Evolutionary conservation across 129 eudicot species (phyloP).

Genomic region (Smallanthus sonchifolius): DNA sequence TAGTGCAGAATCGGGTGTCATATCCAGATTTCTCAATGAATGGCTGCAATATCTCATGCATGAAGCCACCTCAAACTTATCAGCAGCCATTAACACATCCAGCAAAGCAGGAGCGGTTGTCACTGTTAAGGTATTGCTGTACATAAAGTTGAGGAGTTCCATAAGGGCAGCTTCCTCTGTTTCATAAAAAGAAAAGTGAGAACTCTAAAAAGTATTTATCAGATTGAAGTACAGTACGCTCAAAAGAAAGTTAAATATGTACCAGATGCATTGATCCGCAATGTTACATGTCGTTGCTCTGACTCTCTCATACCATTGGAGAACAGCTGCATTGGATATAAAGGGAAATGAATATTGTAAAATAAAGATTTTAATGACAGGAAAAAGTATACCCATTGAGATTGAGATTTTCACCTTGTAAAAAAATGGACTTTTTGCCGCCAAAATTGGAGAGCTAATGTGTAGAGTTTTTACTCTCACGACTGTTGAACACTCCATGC

Average conservation of each 20-base stretch:
- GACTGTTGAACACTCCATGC: constrained; percentile 60
- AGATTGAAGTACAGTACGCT: not conserved
- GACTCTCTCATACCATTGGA: constrained; percentile 93
- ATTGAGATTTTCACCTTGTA: constrained; percentile 54
- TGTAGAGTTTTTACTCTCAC: constrained; percentile 69
- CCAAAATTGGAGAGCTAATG: constrained; percentile 88
- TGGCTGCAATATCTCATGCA: constrained; percentile 78
- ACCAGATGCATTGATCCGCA: constrained; percentile 78
- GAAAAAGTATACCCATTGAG: not conserved
- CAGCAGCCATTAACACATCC: constrained; percentile 82
- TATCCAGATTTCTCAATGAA: constrained; percentile 51
- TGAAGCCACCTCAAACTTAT: constrained; percentile 73
- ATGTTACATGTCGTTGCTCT: constrained; percentile 77
- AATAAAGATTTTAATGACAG: constrained; percentile 2
- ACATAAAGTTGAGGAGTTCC: constrained; percentile 85
- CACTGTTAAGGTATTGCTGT: constrained; percentile 61
- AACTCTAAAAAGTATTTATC: not conserved
- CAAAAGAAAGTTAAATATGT: not conserved
- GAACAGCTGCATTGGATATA: constrained; percentile 48
- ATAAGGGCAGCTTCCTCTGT: constrained; percentile 79
- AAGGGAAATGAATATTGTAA: not conserved
- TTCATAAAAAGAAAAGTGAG: constrained; percentile 17
- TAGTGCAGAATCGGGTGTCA: constrained; percentile 79
- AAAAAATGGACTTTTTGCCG: constrained; percentile 93
- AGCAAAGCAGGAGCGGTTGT: constrained; percentile 55